phyloP scores from a whole-genome alignment of 257 asterid species.

The Knoxia roxburghii region DNA sequence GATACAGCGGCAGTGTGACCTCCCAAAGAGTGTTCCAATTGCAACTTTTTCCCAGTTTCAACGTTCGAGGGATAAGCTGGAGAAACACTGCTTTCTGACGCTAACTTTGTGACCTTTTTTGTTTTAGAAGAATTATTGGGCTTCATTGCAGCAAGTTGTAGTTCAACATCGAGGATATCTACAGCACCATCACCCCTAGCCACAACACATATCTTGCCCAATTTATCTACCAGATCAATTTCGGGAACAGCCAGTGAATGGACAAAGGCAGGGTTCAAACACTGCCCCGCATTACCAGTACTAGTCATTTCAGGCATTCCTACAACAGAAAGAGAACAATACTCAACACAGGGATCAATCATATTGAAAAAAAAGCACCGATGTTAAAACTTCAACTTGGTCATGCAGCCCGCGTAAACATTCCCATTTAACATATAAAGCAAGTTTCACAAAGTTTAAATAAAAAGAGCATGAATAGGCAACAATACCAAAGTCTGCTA shows the following conservation, averaged over 20 bases:
- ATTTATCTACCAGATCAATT: conserved; percentile 56
- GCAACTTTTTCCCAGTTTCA: conserved; percentile 36
- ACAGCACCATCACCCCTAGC: conserved; percentile 93
- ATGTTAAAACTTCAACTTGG: neutral
- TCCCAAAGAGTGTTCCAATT: conserved; percentile 63
- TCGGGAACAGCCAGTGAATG: conserved; percentile 82
- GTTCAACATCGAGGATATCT: conserved; percentile 56
- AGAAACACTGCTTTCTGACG: conserved; percentile 22
- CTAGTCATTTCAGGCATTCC: conserved; percentile 38
- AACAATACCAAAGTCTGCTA: conserved; percentile 69
- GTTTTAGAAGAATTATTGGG: conserved; percentile 43
- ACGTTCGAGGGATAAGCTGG: conserved; percentile 26
- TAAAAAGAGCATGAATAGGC: conserved; percentile 10
- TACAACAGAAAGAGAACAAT: conserved; percentile 14
- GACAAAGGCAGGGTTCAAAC: conserved; percentile 80
- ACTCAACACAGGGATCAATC: too few species aligned
- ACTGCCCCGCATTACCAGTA: conserved; percentile 54
- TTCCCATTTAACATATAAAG: neutral
- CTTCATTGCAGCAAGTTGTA: conserved; percentile 44
- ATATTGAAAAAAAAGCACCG: neutral
- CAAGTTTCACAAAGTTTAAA: neutral
- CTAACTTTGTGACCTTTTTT: conserved; percentile 37
- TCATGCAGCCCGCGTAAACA: neutral
- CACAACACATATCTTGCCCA: conserved; percentile 78
- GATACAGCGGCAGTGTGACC: conserved; percentile 90